Evolutionary conservation across 805 yeast species (phyloP).

Genomic region (Candida chauliodis): DNA sequence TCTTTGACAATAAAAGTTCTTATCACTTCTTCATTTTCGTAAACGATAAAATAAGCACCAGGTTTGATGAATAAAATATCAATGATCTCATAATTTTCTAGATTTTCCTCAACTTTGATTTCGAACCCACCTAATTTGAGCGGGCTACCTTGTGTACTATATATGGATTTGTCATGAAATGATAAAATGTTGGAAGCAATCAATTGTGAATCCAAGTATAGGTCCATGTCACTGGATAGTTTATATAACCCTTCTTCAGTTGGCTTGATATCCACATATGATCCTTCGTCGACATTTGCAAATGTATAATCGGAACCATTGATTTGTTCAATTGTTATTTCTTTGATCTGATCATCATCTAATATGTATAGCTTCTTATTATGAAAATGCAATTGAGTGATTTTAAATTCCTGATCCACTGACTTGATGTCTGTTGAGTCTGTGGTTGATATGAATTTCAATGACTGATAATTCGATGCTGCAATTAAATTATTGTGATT

Average conservation of each 20-base stretch:
- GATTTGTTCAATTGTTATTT: background rate
- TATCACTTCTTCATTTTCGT: constrained; percentile 22
- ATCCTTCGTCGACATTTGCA: constrained; percentile 1
- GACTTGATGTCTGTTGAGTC: background rate
- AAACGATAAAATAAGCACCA: constrained; percentile 12
- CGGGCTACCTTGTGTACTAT: background rate
- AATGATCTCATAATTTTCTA: constrained; percentile 4
- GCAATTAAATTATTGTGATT: constrained; percentile 25
- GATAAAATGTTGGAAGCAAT: constrained; percentile 6
- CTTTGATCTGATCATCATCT: constrained; percentile 12
- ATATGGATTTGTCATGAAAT: constrained; percentile 5
- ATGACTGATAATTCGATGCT: constrained; percentile 23
- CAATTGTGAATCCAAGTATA: constrained; percentile 4
- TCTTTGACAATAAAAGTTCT: constrained; percentile 20
- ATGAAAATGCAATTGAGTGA: constrained; percentile 25
- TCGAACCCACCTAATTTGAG: background rate
- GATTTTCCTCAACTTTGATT: constrained; percentile 8
- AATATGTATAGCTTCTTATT: constrained; percentile 27
- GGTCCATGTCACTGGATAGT: background rate
- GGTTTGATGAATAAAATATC: constrained; percentile 2
- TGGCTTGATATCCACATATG: constrained; percentile 1
- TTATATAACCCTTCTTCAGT: constrained; percentile 3
- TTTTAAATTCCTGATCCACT: constrained; percentile 6
- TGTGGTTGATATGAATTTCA: constrained; percentile 21
- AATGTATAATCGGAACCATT: background rate